Conservation (phyloP, 257 asterid genomes). For the Salvia miltiorrhiza region DNA sequence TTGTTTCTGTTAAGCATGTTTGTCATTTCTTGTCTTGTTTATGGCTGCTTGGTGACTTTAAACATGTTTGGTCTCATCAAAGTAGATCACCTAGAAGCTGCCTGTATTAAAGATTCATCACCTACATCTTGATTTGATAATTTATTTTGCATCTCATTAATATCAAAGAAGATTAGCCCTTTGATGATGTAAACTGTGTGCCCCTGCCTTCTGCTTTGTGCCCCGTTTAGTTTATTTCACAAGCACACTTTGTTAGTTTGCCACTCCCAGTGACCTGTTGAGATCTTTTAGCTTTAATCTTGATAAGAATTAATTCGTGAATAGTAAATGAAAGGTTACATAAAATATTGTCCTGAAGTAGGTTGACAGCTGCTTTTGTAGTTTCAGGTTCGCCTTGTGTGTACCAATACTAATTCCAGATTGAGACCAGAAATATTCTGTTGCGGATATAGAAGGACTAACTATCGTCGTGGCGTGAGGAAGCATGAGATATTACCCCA, state of each 20-base stretch:
- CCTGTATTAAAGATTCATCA: neutral
- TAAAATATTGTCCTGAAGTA: slow-evolving; percentile 9
- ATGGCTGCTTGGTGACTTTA: neutral
- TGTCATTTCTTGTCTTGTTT: neutral
- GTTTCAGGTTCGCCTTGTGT: slow-evolving; percentile 43
- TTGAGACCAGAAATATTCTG: slow-evolving; percentile 28
- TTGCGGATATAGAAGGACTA: slow-evolving; percentile 39
- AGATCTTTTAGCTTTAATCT: neutral
- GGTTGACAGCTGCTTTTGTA: slow-evolving; percentile 31
- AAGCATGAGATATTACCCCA: slow-evolving; percentile 48
- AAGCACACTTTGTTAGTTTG: neutral
- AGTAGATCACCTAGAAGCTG: neutral
- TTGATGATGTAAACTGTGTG: neutral
- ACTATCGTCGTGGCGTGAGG: slow-evolving; percentile 32
- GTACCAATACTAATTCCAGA: slow-evolving; percentile 25
- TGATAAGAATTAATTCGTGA: neutral
- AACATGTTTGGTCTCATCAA: neutral
- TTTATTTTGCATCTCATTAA: neutral
- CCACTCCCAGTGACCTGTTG: neutral
- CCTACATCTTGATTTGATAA: neutral
- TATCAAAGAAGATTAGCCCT: neutral
- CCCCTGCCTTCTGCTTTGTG: neutral
- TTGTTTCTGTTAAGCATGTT: neutral
- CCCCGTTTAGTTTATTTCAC: neutral
- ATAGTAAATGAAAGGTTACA: neutral